Conservation (phyloP, 768 basidiomycete species). For the Serendipita vermifera region DNA sequence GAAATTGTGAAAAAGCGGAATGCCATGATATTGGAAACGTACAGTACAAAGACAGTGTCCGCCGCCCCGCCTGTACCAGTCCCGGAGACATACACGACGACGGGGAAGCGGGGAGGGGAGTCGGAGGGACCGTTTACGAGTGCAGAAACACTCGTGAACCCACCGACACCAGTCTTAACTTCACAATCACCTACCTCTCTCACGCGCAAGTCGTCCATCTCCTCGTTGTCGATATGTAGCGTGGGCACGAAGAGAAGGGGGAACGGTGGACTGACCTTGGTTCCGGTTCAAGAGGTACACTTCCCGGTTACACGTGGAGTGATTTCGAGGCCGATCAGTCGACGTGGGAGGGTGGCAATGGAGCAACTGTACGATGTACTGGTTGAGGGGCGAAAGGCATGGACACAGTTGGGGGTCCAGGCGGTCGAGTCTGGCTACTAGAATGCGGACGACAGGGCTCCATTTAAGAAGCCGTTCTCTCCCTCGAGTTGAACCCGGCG, state of each 20-base stretch:
- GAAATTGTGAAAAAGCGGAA: no score
- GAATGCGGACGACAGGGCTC: not conserved
- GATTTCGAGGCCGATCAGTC: not conserved
- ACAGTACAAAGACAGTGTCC: no score
- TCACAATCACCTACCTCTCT: not conserved
- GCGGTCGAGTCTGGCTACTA: not conserved
- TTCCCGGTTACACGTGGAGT: no score
- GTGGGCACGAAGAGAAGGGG: not conserved
- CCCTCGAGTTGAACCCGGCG: not conserved
- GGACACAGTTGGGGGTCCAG: not conserved
- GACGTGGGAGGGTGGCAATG: not conserved
- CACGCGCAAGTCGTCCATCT: not conserved
- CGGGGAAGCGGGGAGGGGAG: no score
- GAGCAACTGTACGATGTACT: conserved; percentile 1
- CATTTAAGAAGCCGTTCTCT: not conserved
- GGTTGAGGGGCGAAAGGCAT: not conserved
- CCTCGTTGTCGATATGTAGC: not conserved
- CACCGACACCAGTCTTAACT: not conserved
- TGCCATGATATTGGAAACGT: no score
- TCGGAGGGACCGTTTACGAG: no score
- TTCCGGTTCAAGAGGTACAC: not conserved
- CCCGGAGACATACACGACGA: no score
- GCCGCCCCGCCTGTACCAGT: no score
- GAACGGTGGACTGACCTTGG: not conserved
- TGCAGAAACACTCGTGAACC: no score